These are phyloP conservation scores for Ogataea saltuana DNA, from an alignment of 805 yeast species.

Conservation along the genomic window DNA sequence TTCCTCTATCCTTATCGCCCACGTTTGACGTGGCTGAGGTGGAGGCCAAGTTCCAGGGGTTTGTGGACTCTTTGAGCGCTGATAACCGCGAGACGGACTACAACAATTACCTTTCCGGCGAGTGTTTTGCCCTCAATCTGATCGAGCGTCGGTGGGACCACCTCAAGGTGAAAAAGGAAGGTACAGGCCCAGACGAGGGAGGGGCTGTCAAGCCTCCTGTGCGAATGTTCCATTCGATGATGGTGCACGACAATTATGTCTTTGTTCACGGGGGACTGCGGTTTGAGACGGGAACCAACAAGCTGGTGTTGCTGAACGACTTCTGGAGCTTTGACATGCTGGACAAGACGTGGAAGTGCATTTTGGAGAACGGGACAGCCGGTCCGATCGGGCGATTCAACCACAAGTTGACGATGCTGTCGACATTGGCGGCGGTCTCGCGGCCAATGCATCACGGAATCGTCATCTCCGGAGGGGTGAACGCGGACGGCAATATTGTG, in stretches of 20 bases:
- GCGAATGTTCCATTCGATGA: conserved; percentile 61
- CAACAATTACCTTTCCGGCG: conserved; percentile 54
- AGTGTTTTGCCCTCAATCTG: conserved; percentile 59
- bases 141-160: conserved; percentile 58
- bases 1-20: conserved; percentile 51
- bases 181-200: conserved; percentile 5
- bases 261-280: conserved; percentile 68
- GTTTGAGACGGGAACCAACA: conserved; percentile 38
- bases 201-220: conserved; percentile 37
- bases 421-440: conserved; percentile 37
- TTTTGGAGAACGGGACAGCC: conserved; percentile 40
- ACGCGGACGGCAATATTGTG: conserved; percentile 35
- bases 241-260: conserved; percentile 49
- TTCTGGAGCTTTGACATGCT: conserved; percentile 66
- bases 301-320: conserved; percentile 55
- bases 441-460: conserved; percentile 48
- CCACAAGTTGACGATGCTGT: conserved; percentile 49
- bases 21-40: conserved; percentile 42
- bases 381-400: conserved; percentile 43
- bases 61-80: conserved; percentile 3
- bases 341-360: conserved; percentile 52
- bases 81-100: conserved; percentile 19
- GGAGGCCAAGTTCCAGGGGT: conserved; percentile 36
- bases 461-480: conserved; percentile 55
- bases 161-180: conserved; percentile 35